These are phyloP conservation scores for Trichophyton simii DNA, from an alignment of 2,329 filamentous ascomycete species.

Conservation along the genomic window DNA sequence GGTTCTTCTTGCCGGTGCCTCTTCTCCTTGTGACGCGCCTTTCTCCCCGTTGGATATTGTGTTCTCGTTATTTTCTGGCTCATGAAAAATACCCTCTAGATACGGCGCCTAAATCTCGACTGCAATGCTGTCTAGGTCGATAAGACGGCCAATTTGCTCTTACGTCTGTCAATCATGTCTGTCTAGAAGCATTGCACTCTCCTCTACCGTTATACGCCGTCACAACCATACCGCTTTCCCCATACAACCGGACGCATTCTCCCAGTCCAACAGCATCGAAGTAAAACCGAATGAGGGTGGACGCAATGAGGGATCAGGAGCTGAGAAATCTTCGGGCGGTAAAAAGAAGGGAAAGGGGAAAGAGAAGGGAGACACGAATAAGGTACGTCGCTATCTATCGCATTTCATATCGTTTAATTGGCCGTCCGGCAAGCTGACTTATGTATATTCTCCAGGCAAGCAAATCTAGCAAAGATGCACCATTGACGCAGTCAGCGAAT, in stretches of 20 bases:
- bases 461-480: neutral
- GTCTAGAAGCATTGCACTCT: conserved; percentile 3
- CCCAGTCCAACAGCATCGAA: neutral
- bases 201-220: neutral
- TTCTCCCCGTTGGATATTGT: neutral
- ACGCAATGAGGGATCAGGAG: neutral
- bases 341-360: neutral
- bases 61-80: neutral
- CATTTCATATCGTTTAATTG: neutral
- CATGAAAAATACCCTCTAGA: neutral
- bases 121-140: conserved; percentile 27
- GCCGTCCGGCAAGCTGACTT: neutral
- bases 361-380: neutral
- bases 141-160: conserved; percentile 24
- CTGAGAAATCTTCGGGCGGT: neutral
- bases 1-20: neutral
- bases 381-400: neutral
- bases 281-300: neutral
- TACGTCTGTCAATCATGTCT: conserved; percentile 27
- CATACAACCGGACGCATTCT: neutral
- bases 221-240: neutral
- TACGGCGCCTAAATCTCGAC: neutral
- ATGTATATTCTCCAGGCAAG: neutral
- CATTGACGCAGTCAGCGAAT: neutral
- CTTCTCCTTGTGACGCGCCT: neutral